phyloP scores from a whole-genome alignment of 345 rosid species.

The Brassica carinata region DNA sequence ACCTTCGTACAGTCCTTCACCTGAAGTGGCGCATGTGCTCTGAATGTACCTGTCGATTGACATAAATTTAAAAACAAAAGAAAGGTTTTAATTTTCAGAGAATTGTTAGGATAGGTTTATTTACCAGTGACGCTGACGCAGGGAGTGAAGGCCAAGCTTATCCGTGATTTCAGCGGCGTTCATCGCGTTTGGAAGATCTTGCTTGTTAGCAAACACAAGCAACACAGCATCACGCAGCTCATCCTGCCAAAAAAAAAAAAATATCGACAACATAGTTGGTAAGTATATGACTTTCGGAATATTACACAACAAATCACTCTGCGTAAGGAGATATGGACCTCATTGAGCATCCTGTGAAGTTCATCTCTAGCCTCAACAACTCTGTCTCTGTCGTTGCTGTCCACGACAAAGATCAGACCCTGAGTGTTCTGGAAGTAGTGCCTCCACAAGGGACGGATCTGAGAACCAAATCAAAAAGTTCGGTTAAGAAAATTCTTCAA shows the following conservation, averaged over 20 bases:
- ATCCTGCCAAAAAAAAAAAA: slow-evolving; percentile 45
- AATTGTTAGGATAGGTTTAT: not conserved
- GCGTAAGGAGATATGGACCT: slow-evolving; percentile 41
- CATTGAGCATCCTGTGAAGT: slow-evolving; percentile 80
- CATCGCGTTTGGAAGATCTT: slow-evolving; percentile 91
- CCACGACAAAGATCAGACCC: slow-evolving; percentile 86
- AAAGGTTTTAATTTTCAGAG: not conserved
- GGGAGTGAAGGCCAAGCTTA: slow-evolving; percentile 84
- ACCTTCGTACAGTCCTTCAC: slow-evolving; percentile 82
- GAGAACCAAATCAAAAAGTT: not conserved
- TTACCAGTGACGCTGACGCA: slow-evolving; percentile 85
- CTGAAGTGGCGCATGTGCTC: slow-evolving; percentile 79
- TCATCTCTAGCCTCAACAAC: slow-evolving; percentile 64
- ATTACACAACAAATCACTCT: not conserved
- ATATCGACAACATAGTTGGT: not conserved
- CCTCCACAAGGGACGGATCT: slow-evolving; percentile 84
- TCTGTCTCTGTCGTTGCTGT: slow-evolving; percentile 79
- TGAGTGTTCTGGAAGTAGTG: slow-evolving; percentile 82
- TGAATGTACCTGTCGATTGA: slow-evolving; percentile 68
- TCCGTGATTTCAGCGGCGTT: slow-evolving; percentile 86
- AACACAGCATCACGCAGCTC: slow-evolving; percentile 94
- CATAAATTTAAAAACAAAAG: not conserved
- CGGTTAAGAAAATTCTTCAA: not conserved
- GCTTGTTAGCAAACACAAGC: slow-evolving; percentile 86
- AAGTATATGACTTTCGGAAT: not conserved